phyloP scores from a whole-genome alignment of 768 basidiomycete species.

The Mycena maculata region DNA sequence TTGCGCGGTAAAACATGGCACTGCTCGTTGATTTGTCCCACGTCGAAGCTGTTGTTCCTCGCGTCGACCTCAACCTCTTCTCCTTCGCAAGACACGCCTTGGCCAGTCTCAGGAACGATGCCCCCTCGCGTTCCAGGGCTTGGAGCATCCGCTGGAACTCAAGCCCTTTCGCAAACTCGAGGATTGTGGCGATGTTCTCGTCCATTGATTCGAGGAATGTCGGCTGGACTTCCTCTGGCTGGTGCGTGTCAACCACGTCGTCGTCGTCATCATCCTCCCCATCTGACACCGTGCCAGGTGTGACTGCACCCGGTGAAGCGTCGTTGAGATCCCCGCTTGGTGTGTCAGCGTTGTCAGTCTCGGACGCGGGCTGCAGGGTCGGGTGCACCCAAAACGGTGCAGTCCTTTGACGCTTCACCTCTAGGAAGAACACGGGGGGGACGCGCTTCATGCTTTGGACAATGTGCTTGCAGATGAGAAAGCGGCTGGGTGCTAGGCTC shows the following conservation, averaged over 20 bases:
- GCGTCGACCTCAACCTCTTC: slow-evolving; percentile 32
- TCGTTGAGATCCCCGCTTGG: neutral
- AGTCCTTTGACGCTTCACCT: slow-evolving; percentile 34
- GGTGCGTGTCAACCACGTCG: slow-evolving; percentile 24
- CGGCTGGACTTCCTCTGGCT: neutral
- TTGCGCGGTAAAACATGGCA: slow-evolving; percentile 26
- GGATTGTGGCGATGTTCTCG: slow-evolving; percentile 32
- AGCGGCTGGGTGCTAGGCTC: slow-evolving; percentile 35
- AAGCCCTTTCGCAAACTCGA: slow-evolving; percentile 37
- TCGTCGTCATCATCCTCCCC: slow-evolving; percentile 30
- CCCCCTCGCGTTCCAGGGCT: slow-evolving; percentile 36
- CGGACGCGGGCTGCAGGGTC: slow-evolving; percentile 26
- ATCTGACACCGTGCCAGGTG: neutral
- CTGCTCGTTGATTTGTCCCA: slow-evolving; percentile 36
- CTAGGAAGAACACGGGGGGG: slow-evolving; percentile 38
- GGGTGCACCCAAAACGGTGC: slow-evolving; percentile 40
- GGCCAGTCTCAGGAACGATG: slow-evolving; percentile 36
- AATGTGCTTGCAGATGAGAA: slow-evolving; percentile 44
- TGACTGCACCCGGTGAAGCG: neutral
- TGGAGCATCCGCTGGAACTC: slow-evolving; percentile 40
- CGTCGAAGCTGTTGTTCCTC: slow-evolving; percentile 32
- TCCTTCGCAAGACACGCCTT: slow-evolving; percentile 38
- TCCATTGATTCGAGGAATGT: slow-evolving; percentile 38
- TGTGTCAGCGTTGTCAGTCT: slow-evolving; percentile 8
- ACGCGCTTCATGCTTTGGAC: slow-evolving; percentile 38